Evolutionary conservation across 2,329 filamentous ascomycete species (phyloP), one percentile per base, ranked within the genome.

Genomic region (Didymella lethalis): DNA sequence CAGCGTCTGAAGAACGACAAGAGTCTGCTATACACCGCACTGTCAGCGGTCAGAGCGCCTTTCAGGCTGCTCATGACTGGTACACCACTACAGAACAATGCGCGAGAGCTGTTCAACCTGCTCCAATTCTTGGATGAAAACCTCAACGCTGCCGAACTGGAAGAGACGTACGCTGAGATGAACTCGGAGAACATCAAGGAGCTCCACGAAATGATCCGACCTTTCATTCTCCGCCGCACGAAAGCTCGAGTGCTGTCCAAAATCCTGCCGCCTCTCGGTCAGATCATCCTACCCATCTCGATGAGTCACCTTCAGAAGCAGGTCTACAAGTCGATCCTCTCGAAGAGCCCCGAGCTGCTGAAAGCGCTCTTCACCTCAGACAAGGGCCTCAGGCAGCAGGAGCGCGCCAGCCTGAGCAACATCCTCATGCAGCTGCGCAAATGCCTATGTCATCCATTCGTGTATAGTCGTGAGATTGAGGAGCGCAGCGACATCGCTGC

Each of bases 231-330:
- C 29, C 85, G 89, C 46, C 88, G 95, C 44, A 98, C 95, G 2
- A 99, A 99, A 75, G 88, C 88, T 12, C 89, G 94, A 61, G 94
- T 97, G 0, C 82, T 99, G 51, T 94, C 91, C 38, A 32, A 32
- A 4, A 97, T 97, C 76, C 81, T 99, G 10, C 95, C 95, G 0
- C 89, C 94, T 0, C 93, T 99, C 86, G 90, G 91, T 1, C 94
- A 98, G 71, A 93, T 99, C 67, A 98, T 99, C 62, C 80, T 99
- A 4, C 95, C 95, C 0, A 89, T 99, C n/a, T 93, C 91, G 2
- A 97, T 98, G 93, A 93, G 91, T 1, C 83, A 92, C 14, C 82
- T 99, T 12, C 96, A 99, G 74, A 95, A 97, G 80, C 95, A 92
- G 73, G 84, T 99, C 0, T 97, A 95, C 80, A 95, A 93, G 73